Evolutionary conservation across 1,284 basidiomycete genomes (phyloP), one percentile per base, ranked within the genome.

Genomic region (Quambalaria eucalypti): DNA sequence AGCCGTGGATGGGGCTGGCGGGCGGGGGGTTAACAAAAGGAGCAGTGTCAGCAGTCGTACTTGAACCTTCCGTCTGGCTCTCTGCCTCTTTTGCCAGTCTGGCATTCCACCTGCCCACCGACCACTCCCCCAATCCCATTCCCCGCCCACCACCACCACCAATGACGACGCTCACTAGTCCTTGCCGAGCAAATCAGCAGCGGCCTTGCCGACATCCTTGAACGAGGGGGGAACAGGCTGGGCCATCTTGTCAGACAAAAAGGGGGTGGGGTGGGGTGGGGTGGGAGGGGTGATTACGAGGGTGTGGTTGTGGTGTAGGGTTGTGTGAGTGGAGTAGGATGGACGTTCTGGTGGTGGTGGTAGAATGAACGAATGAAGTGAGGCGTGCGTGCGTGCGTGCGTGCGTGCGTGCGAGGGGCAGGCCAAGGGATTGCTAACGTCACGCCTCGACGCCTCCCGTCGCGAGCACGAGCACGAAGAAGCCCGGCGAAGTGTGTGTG

Each of bases 131-230:
- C 19, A 14, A 38, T 38, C n/a, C n/a, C n/a, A n/a, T n/a, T n/a
- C n/a, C n/a, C n/a, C n/a, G n/a, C n/a, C n/a, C n/a, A n/a, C n/a
- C n/a, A n/a, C n/a, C n/a, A n/a, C n/a, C n/a, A n/a, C n/a, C 42
- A 21, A 46, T 9, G 42, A 46, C 33, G 52, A 10, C 26, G 55
- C 54, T 30, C 54, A 55, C 54, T 87, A 96, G 82, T 98, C 95
- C 82, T 88, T 92, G 79, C 82, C 82, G 69, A 98, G 82, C 66
- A 97, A 81, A 83, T 98, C 93, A 76, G 86, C 88, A 78, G 91
- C 90, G 69, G 90, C 91, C 85, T 73, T 67, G 55, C 92, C 93
- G 55, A 74, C 65, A 59, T 74, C 71, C 66, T 74, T 74, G 70
- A 70, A 74, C 51, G 65, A 68, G 47, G 71, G 71, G 51, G 71